Evolutionary conservation across 2,329 filamentous ascomycete species (phyloP).

Genomic region (Aspergillus sp.): DNA sequence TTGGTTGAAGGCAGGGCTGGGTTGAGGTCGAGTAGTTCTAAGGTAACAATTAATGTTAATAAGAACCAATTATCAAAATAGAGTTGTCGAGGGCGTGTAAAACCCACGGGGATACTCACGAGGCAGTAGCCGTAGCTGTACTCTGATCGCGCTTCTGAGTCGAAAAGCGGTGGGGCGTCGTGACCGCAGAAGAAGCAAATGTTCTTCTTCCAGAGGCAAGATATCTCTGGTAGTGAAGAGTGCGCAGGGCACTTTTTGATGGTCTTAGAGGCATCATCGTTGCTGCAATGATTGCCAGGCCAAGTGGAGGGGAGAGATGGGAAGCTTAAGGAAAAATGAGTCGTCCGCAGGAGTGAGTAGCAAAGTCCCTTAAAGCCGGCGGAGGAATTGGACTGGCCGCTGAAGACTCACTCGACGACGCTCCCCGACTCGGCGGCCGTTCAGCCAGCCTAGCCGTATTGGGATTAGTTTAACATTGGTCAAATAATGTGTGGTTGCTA

Average conservation of each 20-base stretch:
- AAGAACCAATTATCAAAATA: background rate
- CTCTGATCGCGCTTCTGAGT: conserved; percentile 47
- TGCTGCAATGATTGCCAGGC: conserved; percentile 34
- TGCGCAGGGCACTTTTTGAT: conserved; percentile 49
- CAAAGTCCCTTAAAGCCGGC: conserved; percentile 25
- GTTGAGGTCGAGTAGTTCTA: conserved; percentile 59
- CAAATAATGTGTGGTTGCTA: conserved; percentile 24
- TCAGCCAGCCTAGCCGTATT: background rate
- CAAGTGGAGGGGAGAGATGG: conserved; percentile 21
- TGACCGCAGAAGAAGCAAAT: conserved; percentile 48
- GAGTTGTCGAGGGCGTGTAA: background rate
- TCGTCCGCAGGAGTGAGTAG: conserved; percentile 18
- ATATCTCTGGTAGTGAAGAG: conserved; percentile 45
- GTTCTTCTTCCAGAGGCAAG: conserved; percentile 37
- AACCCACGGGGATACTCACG: conserved; percentile 48
- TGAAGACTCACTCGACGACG: conserved; percentile 4
- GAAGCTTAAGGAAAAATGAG: conserved; percentile 20
- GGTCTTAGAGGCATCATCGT: conserved; percentile 54
- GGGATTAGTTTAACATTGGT: conserved; percentile 19
- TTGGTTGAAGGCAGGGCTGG: conserved; percentile 61
- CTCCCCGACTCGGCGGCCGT: background rate
- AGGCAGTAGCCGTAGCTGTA: conserved; percentile 50
- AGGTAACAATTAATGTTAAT: conserved; percentile 17
- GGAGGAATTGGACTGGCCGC: conserved; percentile 17
- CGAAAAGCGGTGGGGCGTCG: conserved; percentile 48